Evolutionary conservation across 208 protist genomes (phyloP), one percentile per base, ranked within the genome.

Genomic region (Leishmania lainsoni): DNA sequence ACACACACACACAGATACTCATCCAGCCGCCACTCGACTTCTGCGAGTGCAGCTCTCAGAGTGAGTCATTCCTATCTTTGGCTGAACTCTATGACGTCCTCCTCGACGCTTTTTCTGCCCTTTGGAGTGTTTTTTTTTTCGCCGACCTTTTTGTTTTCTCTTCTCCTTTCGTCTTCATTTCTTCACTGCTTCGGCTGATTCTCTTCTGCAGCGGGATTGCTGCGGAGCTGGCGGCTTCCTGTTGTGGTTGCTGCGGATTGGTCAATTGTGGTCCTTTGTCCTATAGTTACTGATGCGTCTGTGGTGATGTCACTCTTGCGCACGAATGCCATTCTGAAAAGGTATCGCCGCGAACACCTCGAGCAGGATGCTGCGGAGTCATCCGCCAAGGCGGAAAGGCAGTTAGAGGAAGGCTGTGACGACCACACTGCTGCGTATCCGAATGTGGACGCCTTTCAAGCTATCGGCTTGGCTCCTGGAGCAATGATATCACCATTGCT

Each of bases 251-350:
- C 59, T 22, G n/a, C 59, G 29, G n/a, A 39, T 66, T 29, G 22
- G 59, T 26, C 9, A 35, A 35, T 2, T 17, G 12, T 66, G 9
- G 59, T 66, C 10, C n/a, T 35, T n/a, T 66, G n/a, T 35, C 3
- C 9, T 17, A 35, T 10, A 39, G 59, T 26, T n/a, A 22, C 59
- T 35, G n/a, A 35, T 39, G 9, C 4, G 39, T 72, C 35, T 48
- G 35, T 17, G 22, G 20, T 42, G 5, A 90, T 90, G 88, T 89
- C 86, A 2, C 63, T 91, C 4, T 48, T 92, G 17, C 83, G 74
- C n/a, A 89, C 83, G 72, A 92, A 92, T 79, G 79, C 59, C 22
- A 71, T 92, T 59, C 59, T 92, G 20, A 87, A 88, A 48, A 78
- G 83, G 58, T 92, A 92, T 58, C 88, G 87, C 3, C 79, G 78